Base-by-base conservation (phyloP, 352 stramenopile genomes). In the Phytophthora ohioensis region DNA sequence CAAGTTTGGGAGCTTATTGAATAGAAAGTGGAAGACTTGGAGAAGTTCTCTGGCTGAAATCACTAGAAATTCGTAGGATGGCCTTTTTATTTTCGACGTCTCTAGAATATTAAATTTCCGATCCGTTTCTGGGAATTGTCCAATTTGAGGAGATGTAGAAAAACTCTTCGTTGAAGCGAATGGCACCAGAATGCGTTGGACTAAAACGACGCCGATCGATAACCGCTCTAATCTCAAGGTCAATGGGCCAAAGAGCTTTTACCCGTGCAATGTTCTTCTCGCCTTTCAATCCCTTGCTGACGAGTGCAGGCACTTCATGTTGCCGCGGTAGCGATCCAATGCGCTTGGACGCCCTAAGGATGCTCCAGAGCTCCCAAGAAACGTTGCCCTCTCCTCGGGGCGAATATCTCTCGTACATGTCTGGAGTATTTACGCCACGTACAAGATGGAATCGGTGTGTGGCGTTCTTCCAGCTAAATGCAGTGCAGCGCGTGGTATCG, bases 401-500 rank as follows among this genome's bases (percentile, higher is more conserved):
- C 4, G 67, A 42, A 11, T 71, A 71, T 63, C 27, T 75, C 54
- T 36, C 42, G 12, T 71, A 67, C 38, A 12, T 17, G 0, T 32
- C 10, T 31, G 39, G 49, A 46, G n/a, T 12, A 21, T 36, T 34
- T 9, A 30, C 41, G 12, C 17, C 53, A 12, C 17, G 30, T 7
- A 31, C 4, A 34, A 66, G n/a, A 51, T 48, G 38, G 27, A 32
- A 34, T 10, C 38, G 13, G n/a, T 69, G 46, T n/a, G 7, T 4
- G 10, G 32, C 36, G 2, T 68, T 84, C 32, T 52, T 85, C 10
- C 58, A 57, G 12, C 13, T 69, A 8, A 93, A 93, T 57, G 77
- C 58, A 31, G 80, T 89, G 53, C 85, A 93, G 66, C 85, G 85
- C 30, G 48, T 79, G 31, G 10, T 92, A 47, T 93, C 85, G 13